phyloP scores from a whole-genome alignment of 2,329 filamentous ascomycete genomes.

The Bertia moriformis region DNA sequence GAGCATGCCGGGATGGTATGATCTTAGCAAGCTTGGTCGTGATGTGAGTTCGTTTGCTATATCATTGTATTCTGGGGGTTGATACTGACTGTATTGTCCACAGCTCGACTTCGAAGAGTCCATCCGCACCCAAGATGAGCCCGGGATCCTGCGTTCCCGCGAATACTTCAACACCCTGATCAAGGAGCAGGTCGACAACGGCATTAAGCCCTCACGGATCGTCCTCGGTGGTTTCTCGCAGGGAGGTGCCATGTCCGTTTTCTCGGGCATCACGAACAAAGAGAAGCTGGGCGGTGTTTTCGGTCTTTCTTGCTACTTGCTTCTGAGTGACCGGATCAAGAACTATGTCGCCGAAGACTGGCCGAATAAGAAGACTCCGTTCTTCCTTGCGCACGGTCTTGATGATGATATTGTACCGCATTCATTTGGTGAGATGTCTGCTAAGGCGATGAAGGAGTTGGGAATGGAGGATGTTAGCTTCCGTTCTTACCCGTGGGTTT shows the following conservation, averaged over 20 bases:
- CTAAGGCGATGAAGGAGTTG: slow-evolving; percentile 33
- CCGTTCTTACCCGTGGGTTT: slow-evolving; percentile 36
- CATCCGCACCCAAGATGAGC: slow-evolving; percentile 15
- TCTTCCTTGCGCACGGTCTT: slow-evolving; percentile 50
- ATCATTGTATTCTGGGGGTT: not conserved
- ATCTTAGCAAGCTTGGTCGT: not conserved
- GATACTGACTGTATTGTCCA: not conserved
- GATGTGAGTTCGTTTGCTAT: not conserved
- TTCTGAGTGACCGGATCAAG: slow-evolving; percentile 39
- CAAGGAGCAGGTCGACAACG: slow-evolving; percentile 40
- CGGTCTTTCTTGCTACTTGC: slow-evolving; percentile 45
- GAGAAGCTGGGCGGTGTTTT: slow-evolving; percentile 48
- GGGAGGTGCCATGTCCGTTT: slow-evolving; percentile 46
- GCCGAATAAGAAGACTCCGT: slow-evolving; percentile 41
- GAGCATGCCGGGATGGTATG: slow-evolving; percentile 36
- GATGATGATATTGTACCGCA: slow-evolving; percentile 40
- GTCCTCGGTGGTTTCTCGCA: slow-evolving; percentile 42
- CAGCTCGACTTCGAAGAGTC: not conserved
- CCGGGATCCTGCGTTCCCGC: slow-evolving; percentile 40
- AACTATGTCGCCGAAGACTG: slow-evolving; percentile 28
- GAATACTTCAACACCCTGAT: slow-evolving; percentile 47
- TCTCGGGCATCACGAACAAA: slow-evolving; percentile 40
- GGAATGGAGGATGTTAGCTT: slow-evolving; percentile 42
- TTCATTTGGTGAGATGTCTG: slow-evolving; percentile 37
- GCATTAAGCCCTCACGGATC: slow-evolving; percentile 47